phyloP scores from a whole-genome alignment of 2,329 filamentous ascomycete genomes.

The Neofusicoccum parvum region DNA sequence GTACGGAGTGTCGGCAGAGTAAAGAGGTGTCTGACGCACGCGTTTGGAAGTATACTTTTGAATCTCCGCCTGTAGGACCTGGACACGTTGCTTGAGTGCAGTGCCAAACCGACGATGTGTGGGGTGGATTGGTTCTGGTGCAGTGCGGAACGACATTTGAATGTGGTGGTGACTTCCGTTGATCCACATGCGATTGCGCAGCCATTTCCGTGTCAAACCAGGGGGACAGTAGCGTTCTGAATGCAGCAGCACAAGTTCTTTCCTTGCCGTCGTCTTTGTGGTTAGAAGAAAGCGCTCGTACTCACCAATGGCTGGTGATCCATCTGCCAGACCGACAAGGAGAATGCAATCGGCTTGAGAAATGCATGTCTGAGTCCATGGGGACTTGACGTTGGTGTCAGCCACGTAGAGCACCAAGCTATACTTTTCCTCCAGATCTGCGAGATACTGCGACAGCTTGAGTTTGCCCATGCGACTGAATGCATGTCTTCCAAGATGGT shows the following conservation, averaged over 20 bases:
- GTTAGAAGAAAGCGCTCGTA: slow-evolving; percentile 95
- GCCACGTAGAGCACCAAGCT: slow-evolving; percentile 94
- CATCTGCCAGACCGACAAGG: slow-evolving; percentile 86
- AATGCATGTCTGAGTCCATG: slow-evolving; percentile 98
- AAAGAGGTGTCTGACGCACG: slow-evolving; percentile 84
- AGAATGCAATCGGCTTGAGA: slow-evolving; percentile 95
- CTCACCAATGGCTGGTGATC: slow-evolving; percentile 87
- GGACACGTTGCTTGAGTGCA: slow-evolving; percentile 86
- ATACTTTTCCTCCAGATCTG: slow-evolving; percentile 96
- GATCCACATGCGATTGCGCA: slow-evolving; percentile 90
- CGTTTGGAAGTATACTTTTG: slow-evolving; percentile 97
- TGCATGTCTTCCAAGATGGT: slow-evolving; percentile 91
- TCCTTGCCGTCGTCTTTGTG: slow-evolving; percentile 94
- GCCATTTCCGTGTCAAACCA: slow-evolving; percentile 84
- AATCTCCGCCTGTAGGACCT: slow-evolving; percentile 93
- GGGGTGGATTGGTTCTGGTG: slow-evolving; percentile 74
- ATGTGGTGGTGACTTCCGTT: slow-evolving; percentile 97
- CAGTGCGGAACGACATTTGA: slow-evolving; percentile 85
- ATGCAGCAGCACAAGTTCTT: slow-evolving; percentile 88
- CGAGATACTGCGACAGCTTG: slow-evolving; percentile 92
- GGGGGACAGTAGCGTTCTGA: slow-evolving; percentile 83
- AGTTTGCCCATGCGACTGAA: slow-evolving; percentile 98
- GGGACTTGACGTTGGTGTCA: slow-evolving; percentile 94
- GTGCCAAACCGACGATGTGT: slow-evolving; percentile 78
- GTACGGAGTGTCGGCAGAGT: slow-evolving; percentile 87